These are phyloP conservation scores for Climacium dendroides DNA, from an alignment of 225 moss, liverwort and hornwort species.

Conservation along the genomic window DNA sequence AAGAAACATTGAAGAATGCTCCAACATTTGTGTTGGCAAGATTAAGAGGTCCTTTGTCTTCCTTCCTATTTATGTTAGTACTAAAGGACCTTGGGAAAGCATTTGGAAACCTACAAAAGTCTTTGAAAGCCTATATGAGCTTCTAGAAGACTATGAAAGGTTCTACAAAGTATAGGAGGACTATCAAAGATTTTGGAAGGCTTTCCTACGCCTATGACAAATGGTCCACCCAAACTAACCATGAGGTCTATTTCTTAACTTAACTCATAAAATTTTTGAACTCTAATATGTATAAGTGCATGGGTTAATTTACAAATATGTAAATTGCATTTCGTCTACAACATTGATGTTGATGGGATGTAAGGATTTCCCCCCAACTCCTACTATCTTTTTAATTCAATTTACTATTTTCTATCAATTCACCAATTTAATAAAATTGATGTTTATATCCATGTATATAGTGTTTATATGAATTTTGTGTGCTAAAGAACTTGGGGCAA, in stretches of 20 bases:
- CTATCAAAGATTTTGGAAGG: fast-evolving
- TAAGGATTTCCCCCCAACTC: background rate
- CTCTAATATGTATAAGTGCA: no score
- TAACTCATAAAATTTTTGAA: background rate
- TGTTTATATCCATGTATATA: background rate
- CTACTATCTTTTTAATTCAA: no score
- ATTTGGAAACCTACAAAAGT: no score
- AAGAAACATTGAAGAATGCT: background rate
- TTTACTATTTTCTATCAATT: no score
- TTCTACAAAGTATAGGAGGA: background rate
- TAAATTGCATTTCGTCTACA: background rate
- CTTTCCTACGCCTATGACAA: background rate
- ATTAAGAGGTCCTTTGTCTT: fast-evolving
- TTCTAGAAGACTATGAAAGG: fast-evolving
- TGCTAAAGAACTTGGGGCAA: no score
- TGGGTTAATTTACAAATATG: background rate
- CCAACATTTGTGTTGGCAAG: fast-evolving
- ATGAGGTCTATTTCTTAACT: background rate
- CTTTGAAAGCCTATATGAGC: background rate
- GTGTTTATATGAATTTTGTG: no score
- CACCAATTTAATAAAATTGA: background rate
- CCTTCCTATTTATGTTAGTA: background rate
- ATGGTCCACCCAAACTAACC: no score
- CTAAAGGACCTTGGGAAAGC: background rate
- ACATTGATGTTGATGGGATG: background rate